These are phyloP conservation scores for Raddia guianensis DNA, from an alignment of 176 grass and related monocot genomes.

Conservation along the genomic window DNA sequence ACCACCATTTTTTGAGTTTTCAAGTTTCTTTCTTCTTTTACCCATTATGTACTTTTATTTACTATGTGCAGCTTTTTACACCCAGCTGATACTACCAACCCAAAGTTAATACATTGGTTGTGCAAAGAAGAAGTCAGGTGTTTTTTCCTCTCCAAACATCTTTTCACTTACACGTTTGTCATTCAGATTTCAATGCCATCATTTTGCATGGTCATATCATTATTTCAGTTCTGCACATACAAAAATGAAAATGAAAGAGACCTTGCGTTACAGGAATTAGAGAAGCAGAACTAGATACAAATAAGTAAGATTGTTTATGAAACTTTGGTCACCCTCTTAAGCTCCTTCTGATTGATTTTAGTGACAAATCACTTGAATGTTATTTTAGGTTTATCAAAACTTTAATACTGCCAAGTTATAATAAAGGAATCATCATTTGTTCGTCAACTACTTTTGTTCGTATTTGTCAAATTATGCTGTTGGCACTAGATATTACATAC, in stretches of 20 bases:
- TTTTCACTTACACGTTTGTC: slow-evolving; percentile 35
- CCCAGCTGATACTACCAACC: slow-evolving; percentile 83
- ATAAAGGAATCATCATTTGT: background rate
- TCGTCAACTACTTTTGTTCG: background rate
- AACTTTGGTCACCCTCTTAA: background rate
- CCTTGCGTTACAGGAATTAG: slow-evolving; percentile 5
- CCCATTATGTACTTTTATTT: slow-evolving; percentile 38
- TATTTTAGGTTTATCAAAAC: slow-evolving; percentile 21
- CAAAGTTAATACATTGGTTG: slow-evolving; percentile 81
- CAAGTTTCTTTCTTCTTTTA: slow-evolving; percentile 36
- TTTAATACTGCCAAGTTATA: background rate
- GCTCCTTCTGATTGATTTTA: background rate
- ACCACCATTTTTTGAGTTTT: slow-evolving; percentile 3
- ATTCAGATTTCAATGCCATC: background rate
- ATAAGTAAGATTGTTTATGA: slow-evolving; percentile 8
- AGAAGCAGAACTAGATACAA: background rate
- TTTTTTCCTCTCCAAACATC: background rate
- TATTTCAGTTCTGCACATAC: slow-evolving; percentile 6
- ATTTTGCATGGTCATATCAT: slow-evolving; percentile 30
- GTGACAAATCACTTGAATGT: background rate
- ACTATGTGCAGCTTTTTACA: slow-evolving; percentile 73
- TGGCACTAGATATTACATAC: slow-evolving; percentile 12
- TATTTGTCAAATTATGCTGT: slow-evolving; percentile 2
- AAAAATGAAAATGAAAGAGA: background rate
- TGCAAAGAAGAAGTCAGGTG: slow-evolving; percentile 96